These are phyloP conservation scores for Cercospora berteroae DNA, from an alignment of 2,329 filamentous ascomycete genomes.

Conservation along the genomic window DNA sequence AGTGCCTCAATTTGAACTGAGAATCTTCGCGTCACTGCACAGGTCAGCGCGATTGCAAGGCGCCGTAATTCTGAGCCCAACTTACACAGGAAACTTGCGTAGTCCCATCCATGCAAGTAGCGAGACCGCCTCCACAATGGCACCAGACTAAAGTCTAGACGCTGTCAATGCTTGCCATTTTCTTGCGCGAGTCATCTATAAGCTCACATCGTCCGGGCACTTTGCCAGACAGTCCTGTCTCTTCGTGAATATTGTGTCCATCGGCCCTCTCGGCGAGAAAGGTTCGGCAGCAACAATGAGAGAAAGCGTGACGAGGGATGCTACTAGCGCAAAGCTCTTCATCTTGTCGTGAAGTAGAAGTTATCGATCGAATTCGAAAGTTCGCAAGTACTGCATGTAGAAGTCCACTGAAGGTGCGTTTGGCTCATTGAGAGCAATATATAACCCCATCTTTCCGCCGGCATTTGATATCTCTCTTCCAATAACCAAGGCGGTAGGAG, in stretches of 20 bases:
- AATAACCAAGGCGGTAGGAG: too few species aligned
- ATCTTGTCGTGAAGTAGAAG: background rate
- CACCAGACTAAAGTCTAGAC: background rate
- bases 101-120: background rate
- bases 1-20: too few species aligned
- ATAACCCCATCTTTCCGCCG: too few species aligned
- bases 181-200: fast-evolving
- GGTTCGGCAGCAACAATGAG: background rate
- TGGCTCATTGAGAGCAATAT: too few species aligned
- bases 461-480: too few species aligned
- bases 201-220: background rate
- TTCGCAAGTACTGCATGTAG: too few species aligned
- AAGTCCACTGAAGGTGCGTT: too few species aligned
- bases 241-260: background rate
- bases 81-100: background rate
- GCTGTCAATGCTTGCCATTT: background rate
- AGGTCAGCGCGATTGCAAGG: too few species aligned
- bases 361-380: too few species aligned
- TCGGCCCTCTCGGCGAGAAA: background rate
- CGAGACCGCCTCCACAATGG: background rate
- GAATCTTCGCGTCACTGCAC: too few species aligned
- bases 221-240: background rate
- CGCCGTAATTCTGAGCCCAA: too few species aligned
- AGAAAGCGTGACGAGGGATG: background rate
- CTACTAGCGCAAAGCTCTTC: background rate